Evolutionary conservation across 1,284 basidiomycete genomes (phyloP), one percentile per base, ranked within the genome.

Genomic region (Apiotrichum veenhuisii): DNA sequence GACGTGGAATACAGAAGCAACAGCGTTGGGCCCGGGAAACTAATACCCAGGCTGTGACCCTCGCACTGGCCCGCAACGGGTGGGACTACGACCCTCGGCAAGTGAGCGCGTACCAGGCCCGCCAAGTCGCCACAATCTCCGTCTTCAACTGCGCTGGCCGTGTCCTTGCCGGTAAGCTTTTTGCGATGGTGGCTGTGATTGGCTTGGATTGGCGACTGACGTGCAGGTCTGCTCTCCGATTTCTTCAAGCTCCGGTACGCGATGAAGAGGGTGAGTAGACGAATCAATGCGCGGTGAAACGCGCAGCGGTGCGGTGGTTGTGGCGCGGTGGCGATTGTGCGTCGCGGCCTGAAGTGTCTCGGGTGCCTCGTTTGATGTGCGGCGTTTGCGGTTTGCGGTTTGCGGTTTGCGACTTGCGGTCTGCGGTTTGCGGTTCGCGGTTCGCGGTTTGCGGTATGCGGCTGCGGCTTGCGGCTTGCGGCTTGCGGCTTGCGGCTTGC

Each of bases 71-170:
- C 59, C 84, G 87, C 15, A 81, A 86, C 59, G 82, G 83, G 9
- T 74, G 82, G 26, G 68, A 80, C 4, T 89, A 87, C 65, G 85
- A 91, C 64, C 83, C 84, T 22, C 72, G 81, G 0, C 80, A 82
- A 60, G 85, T 91, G 0, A 81, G 85, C 2, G 83, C 84, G 52
- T 86, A 86, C 82, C 93, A 97, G 77, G 86, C 89, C 0, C 80
- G 83, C 4, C 91, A 95, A 68, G 92, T 97, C 0, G 91, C 90
- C 0, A 82, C 84, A 4, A 83, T 96, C 62, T 91, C 88, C 62
- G 63, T 96, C 30, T 88, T 86, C 76, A 97, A 93, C 72, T 95
- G 87, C 52, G 66, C 81, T 0, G 92, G 92, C 0, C 83, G 93
- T 25, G 82, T 96, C 43, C 59, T 86, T 14, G 87, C 90, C 26